phyloP scores from a whole-genome alignment of 768 basidiomycete genomes.

The Mycena floridula region DNA sequence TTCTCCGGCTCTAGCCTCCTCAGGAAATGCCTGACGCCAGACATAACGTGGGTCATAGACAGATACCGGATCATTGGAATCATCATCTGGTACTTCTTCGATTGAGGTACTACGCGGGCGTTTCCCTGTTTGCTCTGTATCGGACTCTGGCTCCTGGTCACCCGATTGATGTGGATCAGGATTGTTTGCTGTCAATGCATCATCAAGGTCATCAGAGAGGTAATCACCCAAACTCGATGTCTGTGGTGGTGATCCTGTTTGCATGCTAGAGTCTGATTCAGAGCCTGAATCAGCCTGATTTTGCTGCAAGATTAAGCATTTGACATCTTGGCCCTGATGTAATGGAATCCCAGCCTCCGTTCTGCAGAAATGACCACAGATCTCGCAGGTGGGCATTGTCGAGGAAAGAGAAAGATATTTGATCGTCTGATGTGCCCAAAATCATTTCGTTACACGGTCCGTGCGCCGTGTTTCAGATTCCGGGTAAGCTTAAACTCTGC shows the following conservation, averaged over 20 bases:
- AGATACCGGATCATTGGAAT: slow-evolving; percentile 1
- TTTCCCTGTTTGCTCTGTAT: background rate
- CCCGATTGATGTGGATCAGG: background rate
- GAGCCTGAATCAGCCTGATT: background rate
- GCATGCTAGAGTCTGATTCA: no score
- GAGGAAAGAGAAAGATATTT: background rate
- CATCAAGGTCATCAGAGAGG: background rate
- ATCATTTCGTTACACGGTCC: no score
- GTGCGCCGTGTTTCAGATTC: no score
- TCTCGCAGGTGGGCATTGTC: background rate
- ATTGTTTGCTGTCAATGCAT: background rate
- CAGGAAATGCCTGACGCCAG: slow-evolving; percentile 8
- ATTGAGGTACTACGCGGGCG: slow-evolving; percentile 1
- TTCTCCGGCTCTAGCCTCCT: slow-evolving; percentile 1
- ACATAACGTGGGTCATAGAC: background rate
- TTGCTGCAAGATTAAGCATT: background rate
- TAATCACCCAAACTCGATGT: background rate
- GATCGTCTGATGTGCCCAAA: no score
- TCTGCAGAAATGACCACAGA: background rate
- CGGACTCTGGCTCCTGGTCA: background rate
- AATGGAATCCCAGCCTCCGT: background rate
- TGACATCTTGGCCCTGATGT: background rate
- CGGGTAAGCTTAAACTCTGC: no score
- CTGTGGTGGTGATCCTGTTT: background rate
- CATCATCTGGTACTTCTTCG: slow-evolving; percentile 11